Conservation (phyloP, 495 filamentous ascomycete species). For the Aspergillus heteromorphus region DNA sequence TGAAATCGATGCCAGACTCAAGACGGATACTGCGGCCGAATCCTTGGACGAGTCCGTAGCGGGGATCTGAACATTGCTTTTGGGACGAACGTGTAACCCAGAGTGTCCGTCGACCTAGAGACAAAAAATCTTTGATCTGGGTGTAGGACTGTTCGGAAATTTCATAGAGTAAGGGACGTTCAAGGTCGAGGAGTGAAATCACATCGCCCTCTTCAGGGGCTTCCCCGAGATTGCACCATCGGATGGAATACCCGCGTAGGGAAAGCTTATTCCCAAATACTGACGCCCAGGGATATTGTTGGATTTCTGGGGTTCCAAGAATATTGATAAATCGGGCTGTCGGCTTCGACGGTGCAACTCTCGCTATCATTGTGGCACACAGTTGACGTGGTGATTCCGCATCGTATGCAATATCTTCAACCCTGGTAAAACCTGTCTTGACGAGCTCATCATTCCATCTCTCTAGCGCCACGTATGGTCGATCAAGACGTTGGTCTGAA, state of each 20-base stretch:
- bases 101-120: neutral
- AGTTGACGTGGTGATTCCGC: neutral
- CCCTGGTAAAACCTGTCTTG: constrained; percentile 26
- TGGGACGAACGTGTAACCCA: neutral
- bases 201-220: neutral
- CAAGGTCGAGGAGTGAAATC: neutral
- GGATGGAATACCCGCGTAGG: neutral
- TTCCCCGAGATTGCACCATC: neutral
- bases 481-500: constrained; percentile 15
- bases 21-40: neutral
- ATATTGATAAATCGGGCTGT: neutral
- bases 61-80: neutral
- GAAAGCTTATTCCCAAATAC: neutral
- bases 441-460: constrained; percentile 28
- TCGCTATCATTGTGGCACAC: neutral
- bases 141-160: neutral
- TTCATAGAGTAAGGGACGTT: neutral
- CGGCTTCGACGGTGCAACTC: neutral
- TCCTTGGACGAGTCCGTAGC: neutral
- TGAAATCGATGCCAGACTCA: neutral
- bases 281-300: neutral
- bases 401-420: constrained; percentile 9
- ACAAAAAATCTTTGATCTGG: neutral
- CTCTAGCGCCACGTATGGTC: constrained; percentile 23
- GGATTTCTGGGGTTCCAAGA: neutral